These are phyloP conservation scores for Saccharomyces hybrid DNA, from an alignment of 1,139 yeast genomes.

Conservation along the genomic window DNA sequence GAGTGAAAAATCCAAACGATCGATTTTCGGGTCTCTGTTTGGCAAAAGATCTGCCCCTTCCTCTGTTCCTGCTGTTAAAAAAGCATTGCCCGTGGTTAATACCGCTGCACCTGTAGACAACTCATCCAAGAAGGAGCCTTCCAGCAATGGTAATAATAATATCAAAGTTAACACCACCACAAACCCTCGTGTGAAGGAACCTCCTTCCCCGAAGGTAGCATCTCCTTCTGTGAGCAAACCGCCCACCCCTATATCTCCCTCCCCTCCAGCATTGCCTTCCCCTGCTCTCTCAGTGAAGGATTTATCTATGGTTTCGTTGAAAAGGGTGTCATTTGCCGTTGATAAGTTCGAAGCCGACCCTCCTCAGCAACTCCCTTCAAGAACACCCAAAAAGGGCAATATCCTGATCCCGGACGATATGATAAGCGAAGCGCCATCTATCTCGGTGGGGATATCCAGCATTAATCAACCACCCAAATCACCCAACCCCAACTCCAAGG, in stretches of 20 bases:
- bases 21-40: constrained; percentile 23
- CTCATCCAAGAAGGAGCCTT: not conserved
- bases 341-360: constrained; percentile 70
- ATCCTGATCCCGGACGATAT: constrained; percentile 67
- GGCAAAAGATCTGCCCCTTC: constrained; percentile 15
- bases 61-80: not conserved
- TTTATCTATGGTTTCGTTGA: constrained; percentile 35
- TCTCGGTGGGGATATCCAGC: constrained; percentile 54
- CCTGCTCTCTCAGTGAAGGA: not conserved
- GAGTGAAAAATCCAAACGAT: constrained; percentile 15
- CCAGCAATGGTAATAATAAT: not conserved
- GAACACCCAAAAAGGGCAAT: constrained; percentile 74
- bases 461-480: constrained; percentile 5
- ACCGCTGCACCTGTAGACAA: not conserved
- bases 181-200: not conserved
- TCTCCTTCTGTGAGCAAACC: constrained; percentile 1
- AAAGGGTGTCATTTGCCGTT: constrained; percentile 68
- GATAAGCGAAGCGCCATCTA: constrained; percentile 51
- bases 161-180: not conserved
- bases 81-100: not conserved
- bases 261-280: not conserved
- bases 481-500: not conserved
- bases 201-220: not conserved
- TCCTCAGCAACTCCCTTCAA: constrained; percentile 88
- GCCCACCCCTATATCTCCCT: constrained; percentile 2